phyloP scores from a whole-genome alignment of 1,284 basidiomycete species.

The Pisolithus thermaeus region DNA sequence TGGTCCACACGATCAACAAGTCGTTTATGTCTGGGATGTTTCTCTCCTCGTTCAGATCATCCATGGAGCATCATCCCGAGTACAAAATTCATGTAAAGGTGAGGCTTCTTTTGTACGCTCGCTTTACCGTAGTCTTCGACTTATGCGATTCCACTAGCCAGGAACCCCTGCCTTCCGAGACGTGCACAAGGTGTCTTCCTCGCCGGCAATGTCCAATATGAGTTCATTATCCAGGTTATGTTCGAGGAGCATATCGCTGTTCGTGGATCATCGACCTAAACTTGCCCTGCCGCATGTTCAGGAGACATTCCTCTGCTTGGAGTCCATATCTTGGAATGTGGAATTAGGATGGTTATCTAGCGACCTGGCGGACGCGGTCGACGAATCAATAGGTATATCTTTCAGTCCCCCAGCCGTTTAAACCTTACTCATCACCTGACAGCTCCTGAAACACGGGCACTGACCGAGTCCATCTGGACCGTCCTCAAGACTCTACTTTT shows the following conservation, averaged over 20 bases:
- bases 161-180: constrained; percentile 29
- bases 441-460: constrained; percentile 38
- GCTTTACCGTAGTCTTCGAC: constrained; percentile 2
- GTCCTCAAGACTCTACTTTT: constrained; percentile 68
- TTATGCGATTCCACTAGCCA: constrained; percentile 7
- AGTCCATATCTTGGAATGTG: constrained; percentile 34
- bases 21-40: constrained; percentile 48
- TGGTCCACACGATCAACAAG: constrained; percentile 44
- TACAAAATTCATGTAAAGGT: no score
- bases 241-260: constrained; percentile 40
- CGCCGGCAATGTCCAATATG: constrained; percentile 43
- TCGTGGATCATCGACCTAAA: constrained; percentile 41
- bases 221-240: constrained; percentile 24
- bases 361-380: constrained; percentile 33
- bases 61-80: no score
- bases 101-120: no score
- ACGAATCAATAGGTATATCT: constrained; percentile 35
- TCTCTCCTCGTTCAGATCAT: constrained; percentile 16
- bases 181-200: constrained; percentile 35
- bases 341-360: constrained; percentile 51
- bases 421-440: not conserved
- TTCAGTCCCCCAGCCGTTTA: not conserved
- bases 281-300: constrained; percentile 42
- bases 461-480: constrained; percentile 49
- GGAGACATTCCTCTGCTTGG: constrained; percentile 38